Base-by-base conservation (phyloP, 2,329 filamentous ascomycete species). In the Neopestalotiopsis sp. region DNA sequence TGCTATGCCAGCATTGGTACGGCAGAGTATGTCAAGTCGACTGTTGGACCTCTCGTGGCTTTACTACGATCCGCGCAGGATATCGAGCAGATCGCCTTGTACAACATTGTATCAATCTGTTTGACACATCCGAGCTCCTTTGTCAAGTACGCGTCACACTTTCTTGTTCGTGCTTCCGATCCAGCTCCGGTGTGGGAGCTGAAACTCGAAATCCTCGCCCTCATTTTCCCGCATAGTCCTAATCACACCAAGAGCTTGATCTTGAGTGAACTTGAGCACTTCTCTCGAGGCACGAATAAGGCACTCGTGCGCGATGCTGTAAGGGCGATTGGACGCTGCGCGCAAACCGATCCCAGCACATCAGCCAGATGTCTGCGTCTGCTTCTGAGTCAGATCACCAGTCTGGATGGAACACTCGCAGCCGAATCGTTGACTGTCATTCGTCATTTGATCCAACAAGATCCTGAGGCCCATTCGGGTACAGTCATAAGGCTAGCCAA, bases 391-490 rank as follows among this genome's bases (percentile, higher is more conserved):
- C 95, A 98, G 76, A 94, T 98, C 65, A 94, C 94, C 13, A 96
- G 93, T 75, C 84, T 95, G 12, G 95, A 98, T 75, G 92, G 94
- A 2, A 94, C 91, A 30, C 85, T 98, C 28, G 95, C 97, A 0
- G 95, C 95, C 0, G 96, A 98, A 78, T 95, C 94, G 1, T 84
- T 99, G 69, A 98, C 97, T 3, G 96, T 98, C 2, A 96, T 99
- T 70, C 90, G 96, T 2, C 95, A 98, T 79, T 85, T 99, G 65
- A 98, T 99, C 66, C 96, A 99, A 77, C 93, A 97, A 75, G 91
- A 97, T 71, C 94, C 95, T 0, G 83, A 89, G 34, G 90, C 90
- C 3, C 96, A 99, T 77, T 87, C 90, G 12, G 92, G 91, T 57
- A 99, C 96, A 0, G 94, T 98, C 1, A 89, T 98, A 42, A 89